These are phyloP conservation scores for Henckelia pumila DNA, from an alignment of 257 asterid species.

Conservation along the genomic window DNA sequence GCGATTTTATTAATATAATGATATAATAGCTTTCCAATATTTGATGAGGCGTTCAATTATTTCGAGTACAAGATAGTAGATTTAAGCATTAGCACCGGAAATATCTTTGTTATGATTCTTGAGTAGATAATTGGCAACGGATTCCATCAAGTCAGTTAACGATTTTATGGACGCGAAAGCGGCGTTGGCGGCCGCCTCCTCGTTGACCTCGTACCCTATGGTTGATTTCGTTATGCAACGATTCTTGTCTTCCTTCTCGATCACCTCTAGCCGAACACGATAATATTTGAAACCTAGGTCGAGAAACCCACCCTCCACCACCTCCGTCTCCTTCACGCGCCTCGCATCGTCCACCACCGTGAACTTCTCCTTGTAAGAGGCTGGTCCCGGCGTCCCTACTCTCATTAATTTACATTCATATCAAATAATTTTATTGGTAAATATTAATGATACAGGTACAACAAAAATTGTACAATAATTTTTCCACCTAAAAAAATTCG, in stretches of 20 bases:
- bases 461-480: no score
- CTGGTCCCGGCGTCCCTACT: slow-evolving; percentile 30
- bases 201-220: slow-evolving; percentile 53
- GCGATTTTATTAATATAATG: no score
- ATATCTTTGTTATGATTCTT: slow-evolving; percentile 13
- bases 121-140: slow-evolving; percentile 34
- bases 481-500: no score
- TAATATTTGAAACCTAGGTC: slow-evolving; percentile 46
- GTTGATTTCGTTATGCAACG: slow-evolving; percentile 49
- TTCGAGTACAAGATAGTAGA: no score
- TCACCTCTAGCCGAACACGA: slow-evolving; percentile 44
- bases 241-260: slow-evolving; percentile 34
- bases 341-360: slow-evolving; percentile 54
- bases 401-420: neutral
- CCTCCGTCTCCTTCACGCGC: slow-evolving; percentile 46
- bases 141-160: slow-evolving; percentile 35
- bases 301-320: slow-evolving; percentile 62
- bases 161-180: slow-evolving; percentile 43
- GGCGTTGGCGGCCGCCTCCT: slow-evolving; percentile 44
- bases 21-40: no score
- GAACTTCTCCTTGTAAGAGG: slow-evolving; percentile 53
- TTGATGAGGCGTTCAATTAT: no score
- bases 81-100: neutral
- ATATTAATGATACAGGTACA: neutral
- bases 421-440: neutral